Base-by-base conservation (phyloP, 768 basidiomycete genomes). In the Obba rivulosa region DNA sequence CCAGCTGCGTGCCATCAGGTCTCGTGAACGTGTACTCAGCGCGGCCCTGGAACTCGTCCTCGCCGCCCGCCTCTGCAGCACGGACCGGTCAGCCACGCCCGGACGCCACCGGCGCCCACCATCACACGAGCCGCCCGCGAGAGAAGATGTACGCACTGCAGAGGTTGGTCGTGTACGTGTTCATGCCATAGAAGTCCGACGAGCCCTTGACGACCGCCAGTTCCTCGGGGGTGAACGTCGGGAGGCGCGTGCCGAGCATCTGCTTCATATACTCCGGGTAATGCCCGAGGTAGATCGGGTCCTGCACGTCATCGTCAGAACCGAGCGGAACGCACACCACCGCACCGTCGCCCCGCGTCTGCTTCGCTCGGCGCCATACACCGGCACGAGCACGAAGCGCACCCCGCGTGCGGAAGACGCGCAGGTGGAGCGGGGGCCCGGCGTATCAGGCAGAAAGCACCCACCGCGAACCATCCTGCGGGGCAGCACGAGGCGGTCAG, bases 151-250 rank as follows among this genome's bases (percentile, higher is more conserved):
- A 62, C 63, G 41, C 45, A 66, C 64, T 64, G 58, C 63, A 63
- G 36, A 85, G 74, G 59, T 83, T 80, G 20, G 82, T 84, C 10
- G 83, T 83, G 62, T 85, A 85, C 2, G 83, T 83, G 64, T 85
- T 85, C 81, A 85, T 85, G 48, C 82, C 83, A 58, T 83, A 84
- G 63, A 85, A 85, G 57, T 83, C 84, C 3, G 81, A 81, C 14
- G 81, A 85, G 46, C 78, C 80, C 52, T 78, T 78, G 43, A 85
- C 81, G 46, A 85, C 59, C 2, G 67, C 67, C 54, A 74, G 61
- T 57, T 86, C 82, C 41, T 77, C 80, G n/a, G 71, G 58, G 3
- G 81, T 79, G 57, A 79, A 81, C 37, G 70, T 68, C 3, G 80
- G 78, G 46, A 85, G 74, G 35, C 80, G 77, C 48, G 76, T 70